phyloP scores from a whole-genome alignment of 768 basidiomycete species.

The Russula dissimulans region DNA sequence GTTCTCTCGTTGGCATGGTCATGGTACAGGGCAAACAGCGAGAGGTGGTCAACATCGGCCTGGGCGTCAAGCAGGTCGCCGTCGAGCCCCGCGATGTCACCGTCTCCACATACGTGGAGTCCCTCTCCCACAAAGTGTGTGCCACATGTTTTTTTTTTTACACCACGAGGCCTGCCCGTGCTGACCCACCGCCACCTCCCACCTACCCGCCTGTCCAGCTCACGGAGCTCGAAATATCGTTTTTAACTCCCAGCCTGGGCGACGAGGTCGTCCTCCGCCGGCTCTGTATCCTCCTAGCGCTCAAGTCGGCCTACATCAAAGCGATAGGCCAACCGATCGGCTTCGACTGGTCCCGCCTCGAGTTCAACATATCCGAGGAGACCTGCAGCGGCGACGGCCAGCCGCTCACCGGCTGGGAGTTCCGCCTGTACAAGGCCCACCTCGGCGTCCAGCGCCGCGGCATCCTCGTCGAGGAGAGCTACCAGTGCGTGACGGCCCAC shows the following conservation, averaged over 20 bases:
- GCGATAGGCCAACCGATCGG: conserved; percentile 75
- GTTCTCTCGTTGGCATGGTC: conserved; percentile 71
- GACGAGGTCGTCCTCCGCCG: conserved; percentile 65
- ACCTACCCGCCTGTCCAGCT: conserved; percentile 28
- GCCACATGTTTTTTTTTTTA: not conserved
- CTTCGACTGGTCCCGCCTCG: conserved; percentile 74
- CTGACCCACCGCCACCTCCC: not conserved
- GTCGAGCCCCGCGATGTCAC: conserved; percentile 53
- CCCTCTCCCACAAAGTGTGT: conserved; percentile 64
- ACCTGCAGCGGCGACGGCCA: conserved; percentile 59
- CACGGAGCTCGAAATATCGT: conserved; percentile 43
- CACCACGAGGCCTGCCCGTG: not conserved
- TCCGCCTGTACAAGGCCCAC: conserved; percentile 67
- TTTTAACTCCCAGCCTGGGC: conserved; percentile 40
- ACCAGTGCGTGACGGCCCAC: conserved; percentile 72
- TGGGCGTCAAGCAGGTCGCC: conserved; percentile 63
- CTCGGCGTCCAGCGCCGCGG: conserved; percentile 57
- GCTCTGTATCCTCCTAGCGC: conserved; percentile 65
- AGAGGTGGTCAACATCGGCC: conserved; percentile 72
- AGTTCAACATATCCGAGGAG: conserved; percentile 64
- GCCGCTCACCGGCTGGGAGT: conserved; percentile 74
- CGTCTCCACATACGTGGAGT: conserved; percentile 59
- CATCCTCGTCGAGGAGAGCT: conserved; percentile 51
- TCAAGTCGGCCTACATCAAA: conserved; percentile 76
- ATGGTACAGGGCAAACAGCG: conserved; percentile 72